A percentile compares a stretch with the other conserved stretches of the same genome.
Evolutionary conservation across 2,329 filamentous ascomycete species (phyloP).

Genomic region (Phialophora macrospora): DNA sequence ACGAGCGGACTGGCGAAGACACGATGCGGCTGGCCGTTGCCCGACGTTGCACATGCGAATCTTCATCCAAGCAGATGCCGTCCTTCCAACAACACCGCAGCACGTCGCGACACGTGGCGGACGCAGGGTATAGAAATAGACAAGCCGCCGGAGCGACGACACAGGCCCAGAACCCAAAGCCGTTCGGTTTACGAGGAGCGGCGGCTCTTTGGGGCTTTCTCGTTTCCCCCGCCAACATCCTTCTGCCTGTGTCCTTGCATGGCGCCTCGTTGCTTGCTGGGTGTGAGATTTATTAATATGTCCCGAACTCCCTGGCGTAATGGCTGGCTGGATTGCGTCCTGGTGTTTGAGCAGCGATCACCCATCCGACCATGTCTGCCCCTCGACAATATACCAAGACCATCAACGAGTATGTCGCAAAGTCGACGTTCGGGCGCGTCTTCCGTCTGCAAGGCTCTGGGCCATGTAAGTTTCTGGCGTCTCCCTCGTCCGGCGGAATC

Average conservation of each 20-base stretch:
- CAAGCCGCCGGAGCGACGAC: no score
- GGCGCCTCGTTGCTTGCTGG: not conserved
- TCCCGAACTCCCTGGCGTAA: not conserved
- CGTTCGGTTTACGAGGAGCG: not conserved
- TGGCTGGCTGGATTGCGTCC: not conserved
- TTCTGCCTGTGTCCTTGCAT: not conserved
- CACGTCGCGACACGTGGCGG: not conserved
- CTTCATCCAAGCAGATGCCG: not conserved
- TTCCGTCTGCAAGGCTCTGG: constrained; percentile 4
- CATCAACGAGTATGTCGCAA: not conserved
- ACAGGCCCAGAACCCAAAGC: not conserved
- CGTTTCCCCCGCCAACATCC: not conserved
- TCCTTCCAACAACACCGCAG: not conserved
- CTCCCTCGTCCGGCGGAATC: not conserved
- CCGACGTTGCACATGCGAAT: not conserved
- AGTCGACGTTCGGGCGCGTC: constrained; percentile 6
- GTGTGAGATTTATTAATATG: not conserved
- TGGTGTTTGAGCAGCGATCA: not conserved
- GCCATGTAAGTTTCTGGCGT: not conserved
- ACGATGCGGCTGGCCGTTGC: not conserved
- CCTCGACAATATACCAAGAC: not conserved
- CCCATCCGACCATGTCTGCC: not conserved
- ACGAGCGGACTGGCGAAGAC: not conserved
- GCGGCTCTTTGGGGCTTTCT: not conserved
- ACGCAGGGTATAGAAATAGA: not conserved